Conservation (phyloP, 2,329 filamentous ascomycete species). For the Pleomassaria siparia region DNA sequence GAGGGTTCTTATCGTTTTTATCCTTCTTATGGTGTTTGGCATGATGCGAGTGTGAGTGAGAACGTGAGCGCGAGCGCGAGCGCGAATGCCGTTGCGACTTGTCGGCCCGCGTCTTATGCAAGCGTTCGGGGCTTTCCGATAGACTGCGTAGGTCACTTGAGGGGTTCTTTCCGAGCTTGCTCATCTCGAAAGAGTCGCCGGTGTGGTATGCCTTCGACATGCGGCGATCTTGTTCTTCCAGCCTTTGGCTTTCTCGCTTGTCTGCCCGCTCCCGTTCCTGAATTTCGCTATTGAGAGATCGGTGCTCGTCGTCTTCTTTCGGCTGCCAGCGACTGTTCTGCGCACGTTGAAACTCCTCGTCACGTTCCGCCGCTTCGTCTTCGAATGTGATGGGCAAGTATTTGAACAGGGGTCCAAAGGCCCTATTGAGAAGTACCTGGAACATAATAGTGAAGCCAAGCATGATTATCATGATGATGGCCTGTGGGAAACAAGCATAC, state of each 20-base stretch:
- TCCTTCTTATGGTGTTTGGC: conserved; percentile 13
- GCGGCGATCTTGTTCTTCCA: conserved; percentile 28
- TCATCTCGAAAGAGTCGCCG: conserved; percentile 31
- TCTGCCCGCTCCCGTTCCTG: conserved; percentile 33
- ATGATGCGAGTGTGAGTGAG: conserved; percentile 28
- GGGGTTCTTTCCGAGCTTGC: conserved; percentile 21
- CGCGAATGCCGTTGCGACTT: conserved; percentile 30
- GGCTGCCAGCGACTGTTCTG: conserved; percentile 72
- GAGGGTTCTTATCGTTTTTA: conserved; percentile 24
- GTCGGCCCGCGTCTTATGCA: conserved; percentile 32
- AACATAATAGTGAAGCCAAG: conserved; percentile 71
- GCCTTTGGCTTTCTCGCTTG: conserved; percentile 34
- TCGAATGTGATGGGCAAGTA: conserved; percentile 95
- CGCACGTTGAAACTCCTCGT: conserved; percentile 81
- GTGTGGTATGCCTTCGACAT: conserved; percentile 16
- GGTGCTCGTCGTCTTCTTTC: conserved; percentile 52
- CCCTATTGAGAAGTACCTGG: conserved; percentile 77
- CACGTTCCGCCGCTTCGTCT: conserved; percentile 88
- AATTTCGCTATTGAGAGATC: conserved; percentile 40
- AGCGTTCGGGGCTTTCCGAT: conserved; percentile 20
- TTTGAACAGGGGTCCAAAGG: conserved; percentile 81
- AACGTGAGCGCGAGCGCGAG: conserved; percentile 27
- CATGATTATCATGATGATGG: conserved; percentile 79
- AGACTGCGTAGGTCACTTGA: conserved; percentile 8
- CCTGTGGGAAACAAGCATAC: conserved; percentile 71